Base-by-base conservation (phyloP, 148 eudicot genomes). In the Gaultheria prostrata region DNA sequence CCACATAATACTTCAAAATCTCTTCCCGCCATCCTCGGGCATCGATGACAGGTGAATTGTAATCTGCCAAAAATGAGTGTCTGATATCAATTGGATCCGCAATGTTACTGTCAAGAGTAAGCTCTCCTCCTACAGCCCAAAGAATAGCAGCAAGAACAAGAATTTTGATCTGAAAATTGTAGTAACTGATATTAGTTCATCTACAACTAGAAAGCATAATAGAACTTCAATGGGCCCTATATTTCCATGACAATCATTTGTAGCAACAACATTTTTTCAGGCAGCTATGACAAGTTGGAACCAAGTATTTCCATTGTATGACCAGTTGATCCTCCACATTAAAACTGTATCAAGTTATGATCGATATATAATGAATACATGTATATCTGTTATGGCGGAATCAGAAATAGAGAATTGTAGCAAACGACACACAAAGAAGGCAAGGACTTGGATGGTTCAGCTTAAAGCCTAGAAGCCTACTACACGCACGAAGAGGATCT, bases 61-160 rank as follows among this genome's bases (percentile, higher is more conserved):
- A 11, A 17, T 53, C 81, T 8, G 12, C 70, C 70, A 79, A n/a
- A n/a, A 79, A 79, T 2, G 81, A 79, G 12, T 79, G 81, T 57
- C 13, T 57, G 17, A 79, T 33, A 3, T 79, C 49, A 5, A 21
- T 5, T 18, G 81, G 81, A 56, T 7, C 49, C n/a, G 50, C 21
- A 20, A 33, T 35, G 14, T 15, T 65, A 1, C 69, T 33, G 3
- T 20, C 49, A 33, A 33, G 13, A 21, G 17, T 33, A 56, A 65
- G 50, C 69, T 32, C 81, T 56, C 81, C 67, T 79, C 81, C 81
- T 20, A 79, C 26, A 33, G 30, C 48, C 81, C 69, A 56, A 35
- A 79, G 81, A 57, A 79, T 57, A 21, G 39, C 70, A 33, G 70
- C 70, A 35, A 79, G 39, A 30, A 20, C 50, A 10, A 79, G 20